phyloP scores from a whole-genome alignment of 352 stramenopile species.

The Pythium dissotocum region DNA sequence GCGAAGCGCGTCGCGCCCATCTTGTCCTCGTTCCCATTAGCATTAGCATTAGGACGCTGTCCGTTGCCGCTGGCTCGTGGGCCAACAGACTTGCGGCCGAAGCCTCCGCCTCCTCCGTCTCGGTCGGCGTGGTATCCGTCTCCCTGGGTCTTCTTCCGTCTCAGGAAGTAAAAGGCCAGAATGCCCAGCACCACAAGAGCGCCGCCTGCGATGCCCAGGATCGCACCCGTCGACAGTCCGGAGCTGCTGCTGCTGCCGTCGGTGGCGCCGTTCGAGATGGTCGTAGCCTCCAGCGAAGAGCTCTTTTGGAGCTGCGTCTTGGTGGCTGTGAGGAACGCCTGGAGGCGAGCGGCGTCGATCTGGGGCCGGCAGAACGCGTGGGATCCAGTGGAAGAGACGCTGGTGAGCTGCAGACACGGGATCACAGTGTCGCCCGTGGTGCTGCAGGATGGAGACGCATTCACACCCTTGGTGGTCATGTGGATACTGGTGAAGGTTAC shows the following conservation, averaged over 20 bases:
- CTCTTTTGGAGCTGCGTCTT: conserved; percentile 17
- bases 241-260: conserved; percentile 26
- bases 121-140: conserved; percentile 7
- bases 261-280: conserved; percentile 7
- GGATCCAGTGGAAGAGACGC: conserved; percentile 1
- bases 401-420: conserved; percentile 37
- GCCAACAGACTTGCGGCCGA: conserved; percentile 12
- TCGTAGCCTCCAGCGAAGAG: conserved; percentile 5
- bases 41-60: background rate
- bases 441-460: conserved; percentile 18
- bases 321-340: conserved; percentile 30
- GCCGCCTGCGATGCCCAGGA: conserved; percentile 24
- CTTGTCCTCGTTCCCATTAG: background rate
- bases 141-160: conserved; percentile 7
- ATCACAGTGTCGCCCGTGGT: conserved; percentile 43
- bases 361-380: conserved; percentile 38
- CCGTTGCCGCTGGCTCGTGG: conserved; percentile 2
- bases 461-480: conserved; percentile 34
- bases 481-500: conserved; percentile 42
- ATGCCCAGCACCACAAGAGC: conserved; percentile 23
- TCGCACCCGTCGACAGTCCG: conserved; percentile 25
- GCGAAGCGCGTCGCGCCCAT: background rate
- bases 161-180: conserved; percentile 20
- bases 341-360: conserved; percentile 30
- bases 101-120: background rate